Evolutionary conservation across 257 asterid species (phyloP).

Genomic region (Perilla frutescens): DNA sequence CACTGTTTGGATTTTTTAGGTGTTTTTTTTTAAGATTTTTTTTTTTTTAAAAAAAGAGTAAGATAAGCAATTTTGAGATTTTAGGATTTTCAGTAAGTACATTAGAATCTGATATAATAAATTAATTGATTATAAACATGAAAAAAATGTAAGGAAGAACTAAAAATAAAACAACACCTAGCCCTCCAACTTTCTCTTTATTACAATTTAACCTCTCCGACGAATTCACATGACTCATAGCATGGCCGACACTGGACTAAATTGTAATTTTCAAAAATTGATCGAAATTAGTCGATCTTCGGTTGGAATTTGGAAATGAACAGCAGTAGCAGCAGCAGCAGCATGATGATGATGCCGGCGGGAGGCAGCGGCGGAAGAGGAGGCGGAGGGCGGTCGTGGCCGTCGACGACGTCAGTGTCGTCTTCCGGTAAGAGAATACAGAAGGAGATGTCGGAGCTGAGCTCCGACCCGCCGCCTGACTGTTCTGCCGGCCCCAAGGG

Average conservation of each 20-base stretch:
- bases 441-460: constrained; percentile 85
- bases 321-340: constrained; percentile 31
- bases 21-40: too few species aligned
- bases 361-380: constrained; percentile 53
- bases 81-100: too few species aligned
- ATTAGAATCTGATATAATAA: too few species aligned
- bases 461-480: constrained; percentile 79
- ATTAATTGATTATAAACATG: too few species aligned
- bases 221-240: too few species aligned
- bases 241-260: not conserved
- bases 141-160: too few species aligned
- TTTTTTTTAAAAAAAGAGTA: too few species aligned
- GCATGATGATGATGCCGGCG: constrained; percentile 44
- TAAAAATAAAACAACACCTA: too few species aligned
- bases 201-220: not conserved
- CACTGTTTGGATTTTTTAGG: too few species aligned
- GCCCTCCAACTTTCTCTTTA: not conserved
- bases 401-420: constrained; percentile 87
- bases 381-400: constrained; percentile 82
- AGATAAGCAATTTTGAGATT: too few species aligned
- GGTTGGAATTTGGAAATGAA: constrained; percentile 31
- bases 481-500: constrained; percentile 98
- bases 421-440: constrained; percentile 87
- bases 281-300: not conserved
- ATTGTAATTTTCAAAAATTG: not conserved